Evolutionary conservation across 495 filamentous ascomycete genomes (phyloP).

Genomic region (Hypoxylon lienhwacheense): DNA sequence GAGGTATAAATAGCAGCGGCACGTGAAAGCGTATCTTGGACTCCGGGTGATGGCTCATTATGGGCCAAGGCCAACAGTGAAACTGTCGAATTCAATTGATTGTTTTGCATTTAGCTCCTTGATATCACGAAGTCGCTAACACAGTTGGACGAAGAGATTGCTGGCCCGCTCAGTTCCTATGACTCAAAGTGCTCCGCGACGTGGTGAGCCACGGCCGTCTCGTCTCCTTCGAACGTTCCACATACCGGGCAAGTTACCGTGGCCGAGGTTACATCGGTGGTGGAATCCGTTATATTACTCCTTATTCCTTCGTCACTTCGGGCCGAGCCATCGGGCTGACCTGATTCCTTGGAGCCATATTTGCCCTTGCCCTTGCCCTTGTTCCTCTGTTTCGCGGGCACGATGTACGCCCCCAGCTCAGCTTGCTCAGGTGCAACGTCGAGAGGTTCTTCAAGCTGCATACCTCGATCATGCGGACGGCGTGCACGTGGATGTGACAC

Average conservation of each 20-base stretch:
- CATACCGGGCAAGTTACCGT: conserved; percentile 60
- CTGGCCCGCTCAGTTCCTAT: not conserved
- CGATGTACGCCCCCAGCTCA: conserved; percentile 51
- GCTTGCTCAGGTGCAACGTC: conserved; percentile 29
- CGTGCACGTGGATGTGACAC: conserved; percentile 17
- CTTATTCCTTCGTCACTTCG: conserved; percentile 1
- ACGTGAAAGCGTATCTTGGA: too few relatives aligned
- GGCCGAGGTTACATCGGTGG: conserved; percentile 16
- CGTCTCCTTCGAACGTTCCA: conserved; percentile 61
- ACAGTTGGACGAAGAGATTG: not conserved
- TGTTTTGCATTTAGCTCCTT: too few relatives aligned
- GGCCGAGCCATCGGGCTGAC: conserved; percentile 13
- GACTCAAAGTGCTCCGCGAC: conserved; percentile 58
- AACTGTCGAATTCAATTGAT: too few relatives aligned
- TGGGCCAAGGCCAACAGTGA: too few relatives aligned
- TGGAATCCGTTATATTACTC: conserved; percentile 11
- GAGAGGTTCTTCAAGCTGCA: conserved; percentile 31
- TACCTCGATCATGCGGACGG: conserved; percentile 24
- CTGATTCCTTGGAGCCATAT: conserved; percentile 19
- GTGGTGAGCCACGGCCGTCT: conserved; percentile 59
- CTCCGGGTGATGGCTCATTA: too few relatives aligned
- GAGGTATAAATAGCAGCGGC: not conserved
- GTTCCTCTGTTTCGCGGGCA: conserved; percentile 43
- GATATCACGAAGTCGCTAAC: not conserved
- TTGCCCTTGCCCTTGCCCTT: conserved; percentile 37